A percentile compares a stretch with the other conserved stretches of the same genome.
These are phyloP conservation scores for Triadica sebifera DNA, from an alignment of 345 rosid species.

Conservation along the genomic window DNA sequence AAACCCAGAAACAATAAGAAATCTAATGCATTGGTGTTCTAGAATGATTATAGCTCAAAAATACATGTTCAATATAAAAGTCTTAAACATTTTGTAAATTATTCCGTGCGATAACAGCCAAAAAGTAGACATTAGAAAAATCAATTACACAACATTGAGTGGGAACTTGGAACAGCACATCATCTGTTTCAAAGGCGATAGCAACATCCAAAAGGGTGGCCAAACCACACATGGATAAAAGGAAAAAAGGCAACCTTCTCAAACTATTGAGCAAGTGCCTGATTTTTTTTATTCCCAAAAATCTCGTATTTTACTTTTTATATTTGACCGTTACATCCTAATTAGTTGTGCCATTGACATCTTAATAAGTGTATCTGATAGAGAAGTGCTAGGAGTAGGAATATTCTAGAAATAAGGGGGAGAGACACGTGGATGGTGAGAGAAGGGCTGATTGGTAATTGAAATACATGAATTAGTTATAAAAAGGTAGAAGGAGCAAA, in stretches of 20 bases:
- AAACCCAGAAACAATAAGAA: neutral
- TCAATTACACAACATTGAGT: neutral
- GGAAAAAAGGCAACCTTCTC: neutral
- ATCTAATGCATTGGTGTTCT: neutral
- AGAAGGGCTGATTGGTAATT: too few relatives aligned
- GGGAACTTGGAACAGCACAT: constrained; percentile 1
- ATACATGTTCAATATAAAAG: neutral
- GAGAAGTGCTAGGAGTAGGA: too few relatives aligned
- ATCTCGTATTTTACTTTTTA: neutral
- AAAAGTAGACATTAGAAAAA: constrained; percentile 6
- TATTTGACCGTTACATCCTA: neutral
- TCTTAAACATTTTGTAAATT: neutral
- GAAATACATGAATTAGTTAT: too few relatives aligned
- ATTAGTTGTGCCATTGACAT: neutral
- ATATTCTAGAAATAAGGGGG: too few relatives aligned
- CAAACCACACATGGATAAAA: neutral
- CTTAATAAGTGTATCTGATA: neutral
- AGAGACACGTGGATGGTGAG: too few relatives aligned
- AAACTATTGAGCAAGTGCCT: neutral
- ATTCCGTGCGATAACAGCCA: neutral
- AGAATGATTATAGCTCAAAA: neutral
- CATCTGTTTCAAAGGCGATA: neutral
- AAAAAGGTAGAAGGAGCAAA: too few relatives aligned
- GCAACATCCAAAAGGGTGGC: neutral
- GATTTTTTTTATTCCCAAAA: neutral